Evolutionary conservation across 139 green algal species (phyloP).

Genomic region (Chlorokybus atmophyticus): DNA sequence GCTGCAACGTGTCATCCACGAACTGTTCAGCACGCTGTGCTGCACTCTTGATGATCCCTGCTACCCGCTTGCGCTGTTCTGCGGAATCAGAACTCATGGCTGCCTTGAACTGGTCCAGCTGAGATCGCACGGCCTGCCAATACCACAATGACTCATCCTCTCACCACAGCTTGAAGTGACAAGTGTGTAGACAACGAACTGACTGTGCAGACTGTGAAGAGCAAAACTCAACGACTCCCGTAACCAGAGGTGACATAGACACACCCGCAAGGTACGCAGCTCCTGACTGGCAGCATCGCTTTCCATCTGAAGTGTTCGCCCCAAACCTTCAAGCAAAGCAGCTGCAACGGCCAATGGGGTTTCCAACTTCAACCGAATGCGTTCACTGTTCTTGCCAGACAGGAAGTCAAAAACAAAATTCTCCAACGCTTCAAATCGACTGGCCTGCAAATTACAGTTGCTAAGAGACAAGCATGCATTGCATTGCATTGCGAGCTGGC

Average conservation of each 20-base stretch:
- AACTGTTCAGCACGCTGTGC: constrained; percentile 22
- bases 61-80: not conserved
- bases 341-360: constrained; percentile 77
- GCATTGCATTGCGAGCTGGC: not conserved
- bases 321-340: constrained; percentile 56
- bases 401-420: constrained; percentile 65
- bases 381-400: constrained; percentile 43
- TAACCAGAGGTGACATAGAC: constrained; percentile 7
- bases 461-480: not conserved
- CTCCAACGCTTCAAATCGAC: constrained; percentile 26
- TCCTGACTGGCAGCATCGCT: constrained; percentile 53
- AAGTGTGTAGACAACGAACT: not conserved
- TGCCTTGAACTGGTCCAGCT: not conserved
- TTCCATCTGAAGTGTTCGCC: constrained; percentile 56
- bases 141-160: not conserved
- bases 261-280: constrained; percentile 24
- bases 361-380: constrained; percentile 82
- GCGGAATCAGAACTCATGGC: not conserved
- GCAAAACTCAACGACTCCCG: not conserved
- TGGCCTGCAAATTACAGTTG: not conserved
- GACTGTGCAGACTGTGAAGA: not conserved
- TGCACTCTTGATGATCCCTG: not conserved
- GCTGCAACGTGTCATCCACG: constrained; percentile 19
- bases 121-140: too few species aligned
- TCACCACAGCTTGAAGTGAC: not conserved